Base-by-base conservation (phyloP, 2,329 filamentous ascomycete genomes). In the Aspergillus latus region DNA sequence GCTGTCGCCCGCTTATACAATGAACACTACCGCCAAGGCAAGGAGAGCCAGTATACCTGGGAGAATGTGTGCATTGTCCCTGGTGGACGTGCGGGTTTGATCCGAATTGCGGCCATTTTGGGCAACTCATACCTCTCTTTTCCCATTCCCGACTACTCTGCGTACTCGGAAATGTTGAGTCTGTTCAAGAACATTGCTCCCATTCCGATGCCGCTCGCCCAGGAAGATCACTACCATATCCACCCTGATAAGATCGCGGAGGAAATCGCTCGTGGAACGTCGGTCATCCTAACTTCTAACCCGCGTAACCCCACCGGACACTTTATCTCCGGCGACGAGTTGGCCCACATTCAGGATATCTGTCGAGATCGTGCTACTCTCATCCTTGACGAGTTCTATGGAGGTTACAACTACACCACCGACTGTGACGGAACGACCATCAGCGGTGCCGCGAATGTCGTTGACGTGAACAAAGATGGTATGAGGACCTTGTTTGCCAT, bases 21-120 rank as follows among this genome's bases (percentile, higher is more conserved):
- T 69, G 88, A 88, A 73, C 89, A 93, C 74, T 93, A 97, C 69
- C 87, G 93, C 62, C 78, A 93, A 77, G 91, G 89, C 69, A 95
- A 94, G 78, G 82, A 86, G 9, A 93, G 88, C 74, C 82, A 95
- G 76, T 97, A 97, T 74, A 95, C 90, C 5, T 97, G 90, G 89
- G 93, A 97, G 80, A 97, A 97, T 73, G 93, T 97, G 15, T 92
- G 90, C 72, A 96, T 97, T 72, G 93, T 97, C 3, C 93, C 93
- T 45, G 92, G 92, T 73, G 93, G 93, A 39, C 86, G 93, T 66
- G 93, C 93, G 34, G 93, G 93, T 48, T 79, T 97, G 76, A 97
- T 97, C 72, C 86, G 93, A 66, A 97, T 97, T 72, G 93, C 93
- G 16, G 93, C 93, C 50, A 92, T 97, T 5, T 78, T 97, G 65